A percentile compares a stretch with the other conserved stretches of the same genome.
Evolutionary conservation across 1,284 basidiomycete genomes (phyloP).

Genomic region (Moesziomyces parantarcticus): DNA sequence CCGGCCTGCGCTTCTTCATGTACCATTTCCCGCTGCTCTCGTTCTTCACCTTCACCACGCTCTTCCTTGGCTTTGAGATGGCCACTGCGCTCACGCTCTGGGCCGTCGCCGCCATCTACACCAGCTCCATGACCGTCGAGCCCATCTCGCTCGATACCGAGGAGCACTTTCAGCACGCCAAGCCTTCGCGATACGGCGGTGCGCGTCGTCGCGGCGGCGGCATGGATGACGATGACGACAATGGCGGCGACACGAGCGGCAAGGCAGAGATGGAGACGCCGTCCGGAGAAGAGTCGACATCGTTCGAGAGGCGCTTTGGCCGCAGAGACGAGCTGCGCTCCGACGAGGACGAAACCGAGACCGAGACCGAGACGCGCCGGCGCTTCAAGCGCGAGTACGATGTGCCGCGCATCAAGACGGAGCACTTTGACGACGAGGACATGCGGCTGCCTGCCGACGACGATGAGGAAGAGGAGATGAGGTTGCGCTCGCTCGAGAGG

Average conservation of each 20-base stretch:
- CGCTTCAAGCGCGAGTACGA: conserved; percentile 13
- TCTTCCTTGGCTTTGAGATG: conserved; percentile 63
- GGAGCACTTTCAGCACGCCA: conserved; percentile 30
- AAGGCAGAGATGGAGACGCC: conserved; percentile 17
- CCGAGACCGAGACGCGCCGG: conserved; percentile 33
- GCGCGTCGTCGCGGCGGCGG: not conserved
- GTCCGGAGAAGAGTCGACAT: conserved; percentile 18
- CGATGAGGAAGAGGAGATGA: conserved; percentile 17
- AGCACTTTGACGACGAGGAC: conserved; percentile 18
- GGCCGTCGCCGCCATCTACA: conserved; percentile 57
- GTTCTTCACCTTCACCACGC: conserved; percentile 57
- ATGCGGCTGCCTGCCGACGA: not conserved
- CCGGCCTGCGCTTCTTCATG: conserved; percentile 63
- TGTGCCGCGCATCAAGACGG: conserved; percentile 31
- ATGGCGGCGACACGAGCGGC: conserved; percentile 2
- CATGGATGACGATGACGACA: not conserved
- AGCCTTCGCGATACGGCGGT: conserved; percentile 4
- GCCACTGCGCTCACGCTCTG: conserved; percentile 59
- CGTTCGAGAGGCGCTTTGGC: conserved; percentile 3
- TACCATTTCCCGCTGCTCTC: conserved; percentile 61
- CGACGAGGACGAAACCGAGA: conserved; percentile 36
- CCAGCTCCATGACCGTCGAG: conserved; percentile 35
- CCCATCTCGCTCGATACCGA: conserved; percentile 27
- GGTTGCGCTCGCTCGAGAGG: conserved; percentile 43
- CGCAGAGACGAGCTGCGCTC: conserved; percentile 4